These are phyloP conservation scores for Rutstroemia sp. DNA, from an alignment of 2,329 filamentous ascomycete species.

Conservation along the genomic window DNA sequence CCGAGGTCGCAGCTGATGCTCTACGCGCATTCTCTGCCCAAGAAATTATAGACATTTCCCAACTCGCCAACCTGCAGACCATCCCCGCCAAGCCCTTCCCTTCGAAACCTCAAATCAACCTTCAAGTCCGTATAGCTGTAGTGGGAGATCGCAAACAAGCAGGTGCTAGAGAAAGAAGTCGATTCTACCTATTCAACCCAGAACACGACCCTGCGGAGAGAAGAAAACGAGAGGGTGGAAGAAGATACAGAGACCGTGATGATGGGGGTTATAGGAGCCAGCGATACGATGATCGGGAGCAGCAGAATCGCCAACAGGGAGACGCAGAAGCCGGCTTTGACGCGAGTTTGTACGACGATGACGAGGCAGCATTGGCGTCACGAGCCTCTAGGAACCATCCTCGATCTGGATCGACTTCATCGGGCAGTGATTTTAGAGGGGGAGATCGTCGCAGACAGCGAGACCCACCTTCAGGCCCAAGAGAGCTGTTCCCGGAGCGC, in stretches of 20 bases:
- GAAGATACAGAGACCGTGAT: constrained; percentile 56
- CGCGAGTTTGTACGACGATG: constrained; percentile 78
- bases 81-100: constrained; percentile 63
- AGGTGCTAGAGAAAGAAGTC: constrained; percentile 72
- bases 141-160: constrained; percentile 70
- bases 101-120: constrained; percentile 57
- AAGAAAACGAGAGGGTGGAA: constrained; percentile 48
- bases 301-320: constrained; percentile 34
- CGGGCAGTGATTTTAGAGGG: constrained; percentile 26
- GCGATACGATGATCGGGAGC: constrained; percentile 38
- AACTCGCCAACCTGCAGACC: constrained; percentile 53
- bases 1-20: constrained; percentile 45
- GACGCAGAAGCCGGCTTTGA: constrained; percentile 55
- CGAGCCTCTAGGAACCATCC: constrained; percentile 29
- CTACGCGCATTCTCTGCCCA: constrained; percentile 43
- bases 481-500: constrained; percentile 55
- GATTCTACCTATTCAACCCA: constrained; percentile 88
- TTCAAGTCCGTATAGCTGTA: constrained; percentile 69
- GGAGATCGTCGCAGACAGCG: background rate
- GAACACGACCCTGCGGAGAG: constrained; percentile 78
- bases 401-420: constrained; percentile 24
- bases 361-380: constrained; percentile 32
- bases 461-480: constrained; percentile 25
- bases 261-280: constrained; percentile 35
- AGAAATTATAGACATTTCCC: constrained; percentile 42